Conservation (phyloP, 108 stramenopile genomes). For the Hondaea fermentalgiana region DNA sequence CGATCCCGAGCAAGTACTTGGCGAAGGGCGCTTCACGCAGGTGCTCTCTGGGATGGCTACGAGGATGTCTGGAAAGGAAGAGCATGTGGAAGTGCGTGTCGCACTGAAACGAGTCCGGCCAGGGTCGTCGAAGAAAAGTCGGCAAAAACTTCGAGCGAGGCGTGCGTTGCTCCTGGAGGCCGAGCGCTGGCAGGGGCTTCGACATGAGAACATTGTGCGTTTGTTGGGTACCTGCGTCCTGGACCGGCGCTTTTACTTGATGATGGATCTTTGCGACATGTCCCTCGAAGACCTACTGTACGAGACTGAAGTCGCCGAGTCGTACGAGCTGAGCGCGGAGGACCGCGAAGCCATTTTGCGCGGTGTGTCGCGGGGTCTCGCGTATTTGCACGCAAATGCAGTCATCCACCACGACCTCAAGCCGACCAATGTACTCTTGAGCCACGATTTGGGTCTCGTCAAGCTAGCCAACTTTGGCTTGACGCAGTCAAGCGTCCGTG, state of each 20-base stretch:
- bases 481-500: not conserved
- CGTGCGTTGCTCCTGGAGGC: not conserved
- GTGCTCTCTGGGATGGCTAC: too few relatives aligned
- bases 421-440: not conserved
- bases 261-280: not conserved
- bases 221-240: not conserved
- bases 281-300: not conserved
- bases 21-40: too few relatives aligned
- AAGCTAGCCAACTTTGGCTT: not conserved
- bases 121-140: too few relatives aligned
- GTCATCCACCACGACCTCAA: not conserved
- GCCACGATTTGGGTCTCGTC: not conserved
- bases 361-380: not conserved
- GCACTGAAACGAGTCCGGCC: too few relatives aligned
- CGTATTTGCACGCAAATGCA: not conserved
- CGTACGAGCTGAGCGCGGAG: not conserved
- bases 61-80: too few relatives aligned
- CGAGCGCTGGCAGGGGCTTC: not conserved
- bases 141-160: too few relatives aligned
- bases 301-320: not conserved
- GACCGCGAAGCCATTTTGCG: not conserved
- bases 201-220: not conserved
- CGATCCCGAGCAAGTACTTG: too few relatives aligned
- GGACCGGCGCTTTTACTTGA: not conserved
- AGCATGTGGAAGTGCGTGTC: too few relatives aligned